Conservation (phyloP, 2,329 filamentous ascomycete genomes). For the Madurella fahalii region DNA sequence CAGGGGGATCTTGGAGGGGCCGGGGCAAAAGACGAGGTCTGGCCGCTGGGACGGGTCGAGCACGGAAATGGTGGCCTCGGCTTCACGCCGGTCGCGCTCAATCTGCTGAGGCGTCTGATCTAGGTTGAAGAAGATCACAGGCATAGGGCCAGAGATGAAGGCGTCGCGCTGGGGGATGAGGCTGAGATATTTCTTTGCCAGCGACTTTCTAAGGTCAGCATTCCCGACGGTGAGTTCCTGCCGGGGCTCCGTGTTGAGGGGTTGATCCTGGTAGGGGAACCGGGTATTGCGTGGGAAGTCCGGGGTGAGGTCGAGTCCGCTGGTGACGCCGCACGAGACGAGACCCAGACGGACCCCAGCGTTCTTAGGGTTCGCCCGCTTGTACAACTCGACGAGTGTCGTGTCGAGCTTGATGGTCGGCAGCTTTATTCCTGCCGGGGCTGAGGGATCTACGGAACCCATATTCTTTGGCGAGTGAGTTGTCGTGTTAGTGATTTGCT, state of each 20-base stretch:
- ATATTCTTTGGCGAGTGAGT: slow-evolving; percentile 1
- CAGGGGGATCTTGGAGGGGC: slow-evolving; percentile 28
- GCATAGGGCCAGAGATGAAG: slow-evolving; percentile 29
- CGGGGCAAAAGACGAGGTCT: slow-evolving; percentile 32
- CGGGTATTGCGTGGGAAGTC: slow-evolving; percentile 34
- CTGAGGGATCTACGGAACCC: slow-evolving; percentile 8
- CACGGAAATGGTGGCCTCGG: slow-evolving; percentile 29
- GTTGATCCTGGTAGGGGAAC: slow-evolving; percentile 36
- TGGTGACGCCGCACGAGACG: slow-evolving; percentile 30
- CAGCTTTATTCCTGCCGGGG: slow-evolving; percentile 16
- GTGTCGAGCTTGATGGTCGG: slow-evolving; percentile 33
- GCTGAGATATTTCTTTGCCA: slow-evolving; percentile 34
- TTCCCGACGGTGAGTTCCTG: slow-evolving; percentile 18
- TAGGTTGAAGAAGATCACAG: slow-evolving; percentile 32
- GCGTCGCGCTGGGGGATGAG: slow-evolving; percentile 36
- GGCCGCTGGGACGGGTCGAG: slow-evolving; percentile 30
- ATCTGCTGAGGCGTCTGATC: slow-evolving; percentile 20
- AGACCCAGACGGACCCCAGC: slow-evolving; percentile 29
- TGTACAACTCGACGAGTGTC: slow-evolving; percentile 35
- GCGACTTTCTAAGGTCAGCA: slow-evolving; percentile 17
- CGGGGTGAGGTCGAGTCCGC: slow-evolving; percentile 24
- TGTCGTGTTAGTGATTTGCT: not conserved
- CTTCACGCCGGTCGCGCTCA: slow-evolving; percentile 30
- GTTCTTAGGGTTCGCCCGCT: slow-evolving; percentile 22
- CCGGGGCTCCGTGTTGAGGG: slow-evolving; percentile 28